Evolutionary conservation across 805 yeast genomes (phyloP).

Genomic region (Metschnikowia gelsemii): DNA sequence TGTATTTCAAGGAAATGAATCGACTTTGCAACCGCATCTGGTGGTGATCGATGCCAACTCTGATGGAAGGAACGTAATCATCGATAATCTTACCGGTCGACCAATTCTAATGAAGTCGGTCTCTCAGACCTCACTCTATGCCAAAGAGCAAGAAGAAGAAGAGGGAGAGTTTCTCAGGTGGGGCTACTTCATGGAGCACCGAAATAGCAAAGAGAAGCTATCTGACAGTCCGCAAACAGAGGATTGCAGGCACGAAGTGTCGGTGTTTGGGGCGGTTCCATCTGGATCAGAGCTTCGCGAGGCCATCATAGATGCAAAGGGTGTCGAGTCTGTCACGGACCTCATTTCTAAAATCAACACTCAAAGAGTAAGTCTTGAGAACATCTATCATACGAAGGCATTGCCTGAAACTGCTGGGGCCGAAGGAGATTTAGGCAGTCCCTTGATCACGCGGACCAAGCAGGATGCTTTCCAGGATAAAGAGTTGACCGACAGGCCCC

Average conservation of each 20-base stretch:
- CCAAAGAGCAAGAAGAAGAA: conserved; percentile 79
- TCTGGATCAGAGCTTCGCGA: conserved; percentile 55
- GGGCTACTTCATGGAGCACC: conserved; percentile 77
- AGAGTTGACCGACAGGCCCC: conserved; percentile 1
- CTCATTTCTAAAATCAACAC: conserved; percentile 63
- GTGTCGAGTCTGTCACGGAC: conserved; percentile 66
- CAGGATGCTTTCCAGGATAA: conserved; percentile 10
- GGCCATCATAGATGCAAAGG: conserved; percentile 71
- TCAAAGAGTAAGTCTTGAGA: conserved; percentile 51
- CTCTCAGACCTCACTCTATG: conserved; percentile 65
- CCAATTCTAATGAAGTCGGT: conserved; percentile 65
- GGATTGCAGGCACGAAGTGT: conserved; percentile 19
- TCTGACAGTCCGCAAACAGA: conserved; percentile 7
- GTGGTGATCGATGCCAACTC: conserved; percentile 66
- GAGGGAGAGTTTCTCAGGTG: conserved; percentile 90
- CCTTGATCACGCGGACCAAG: conserved; percentile 4
- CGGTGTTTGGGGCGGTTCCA: conserved; percentile 44
- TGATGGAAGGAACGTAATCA: conserved; percentile 50
- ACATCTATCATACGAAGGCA: conserved; percentile 38
- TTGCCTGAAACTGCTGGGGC: neutral
- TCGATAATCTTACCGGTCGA: conserved; percentile 69
- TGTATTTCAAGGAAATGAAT: conserved; percentile 20
- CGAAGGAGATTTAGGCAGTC: conserved; percentile 4
- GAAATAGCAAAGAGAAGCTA: conserved; percentile 31
- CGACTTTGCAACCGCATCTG: conserved; percentile 57